Percentiles rank a stretch among this genome's conserved stretches.
Evolutionary conservation across 192 early-diverging fungal genomes (phyloP).

Genomic region (Helicostylum pulchrum): DNA sequence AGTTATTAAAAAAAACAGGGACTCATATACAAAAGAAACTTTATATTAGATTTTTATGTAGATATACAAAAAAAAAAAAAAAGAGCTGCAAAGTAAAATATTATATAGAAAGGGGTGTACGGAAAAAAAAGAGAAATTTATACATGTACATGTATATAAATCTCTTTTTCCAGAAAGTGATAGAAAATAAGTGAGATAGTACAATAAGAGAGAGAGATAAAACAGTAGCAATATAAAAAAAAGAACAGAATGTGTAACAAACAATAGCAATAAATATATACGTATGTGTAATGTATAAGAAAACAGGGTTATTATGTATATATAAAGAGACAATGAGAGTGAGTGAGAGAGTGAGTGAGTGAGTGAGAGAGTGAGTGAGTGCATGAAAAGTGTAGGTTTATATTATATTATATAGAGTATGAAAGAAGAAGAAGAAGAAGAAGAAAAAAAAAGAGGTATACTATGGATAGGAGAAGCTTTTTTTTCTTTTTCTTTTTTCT

Average conservation of each 20-base stretch:
- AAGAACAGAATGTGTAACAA: not conserved
- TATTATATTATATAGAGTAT: not conserved
- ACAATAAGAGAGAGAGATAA: not conserved
- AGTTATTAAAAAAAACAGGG: too few relatives aligned
- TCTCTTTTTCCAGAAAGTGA: too few relatives aligned
- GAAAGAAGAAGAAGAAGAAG: not conserved
- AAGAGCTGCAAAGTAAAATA: not conserved
- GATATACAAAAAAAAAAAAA: not conserved
- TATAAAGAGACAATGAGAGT: not conserved
- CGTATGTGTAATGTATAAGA: not conserved
- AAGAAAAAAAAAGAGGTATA: not conserved
- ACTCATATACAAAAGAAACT: not conserved
- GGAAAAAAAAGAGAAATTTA: too few relatives aligned
- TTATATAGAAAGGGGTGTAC: too few relatives aligned
- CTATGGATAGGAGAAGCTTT: too few relatives aligned
- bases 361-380: not conserved
- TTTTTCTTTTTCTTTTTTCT: slow-evolving; percentile 2
- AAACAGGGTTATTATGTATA: slow-evolving; percentile 1
- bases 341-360: too few relatives aligned
- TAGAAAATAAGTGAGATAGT: not conserved
- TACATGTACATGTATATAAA: too few relatives aligned
- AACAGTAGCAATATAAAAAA: not conserved
- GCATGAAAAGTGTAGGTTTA: not conserved
- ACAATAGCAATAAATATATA: not conserved
- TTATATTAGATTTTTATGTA: too few relatives aligned